Percentiles rank a stretch among this genome's conserved stretches.
Conservation (phyloP, 2,329 filamentous ascomycete species). For the Didymella exigua region DNA sequence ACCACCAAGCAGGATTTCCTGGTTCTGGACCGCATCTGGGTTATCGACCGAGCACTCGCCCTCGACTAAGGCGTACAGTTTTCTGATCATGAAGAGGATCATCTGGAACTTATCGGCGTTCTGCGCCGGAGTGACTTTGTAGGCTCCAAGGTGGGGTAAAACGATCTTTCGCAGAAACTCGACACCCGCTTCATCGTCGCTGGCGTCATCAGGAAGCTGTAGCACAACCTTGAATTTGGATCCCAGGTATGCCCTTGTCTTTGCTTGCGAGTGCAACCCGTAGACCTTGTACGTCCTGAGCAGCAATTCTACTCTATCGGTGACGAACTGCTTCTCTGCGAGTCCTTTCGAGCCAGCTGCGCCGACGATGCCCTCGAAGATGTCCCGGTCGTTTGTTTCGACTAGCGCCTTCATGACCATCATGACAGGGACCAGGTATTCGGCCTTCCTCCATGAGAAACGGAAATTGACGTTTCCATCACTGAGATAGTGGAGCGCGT, state of each 20-base stretch:
- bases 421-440: conserved; percentile 93
- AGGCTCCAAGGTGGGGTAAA: conserved; percentile 86
- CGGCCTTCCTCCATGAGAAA: conserved; percentile 97
- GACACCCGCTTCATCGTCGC: conserved; percentile 85
- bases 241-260: conserved; percentile 85
- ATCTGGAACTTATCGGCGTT: conserved; percentile 92
- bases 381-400: conserved; percentile 95
- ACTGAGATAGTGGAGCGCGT: conserved; percentile 91
- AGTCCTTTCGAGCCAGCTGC: conserved; percentile 75
- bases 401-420: conserved; percentile 96
- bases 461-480: conserved; percentile 97
- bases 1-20: conserved; percentile 91
- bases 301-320: conserved; percentile 89
- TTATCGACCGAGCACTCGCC: conserved; percentile 94
- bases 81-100: conserved; percentile 93
- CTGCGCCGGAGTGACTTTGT: conserved; percentile 81
- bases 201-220: conserved; percentile 80
- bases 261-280: conserved; percentile 76
- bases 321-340: conserved; percentile 85
- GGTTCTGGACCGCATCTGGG: conserved; percentile 93
- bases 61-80: conserved; percentile 90
- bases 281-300: conserved; percentile 94
- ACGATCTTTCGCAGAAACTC: conserved; percentile 92
- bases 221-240: conserved; percentile 90
- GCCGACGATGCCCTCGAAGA: conserved; percentile 92